Evolutionary conservation across 116 monocot genomes (phyloP).

Genomic region (Iris pallida): DNA sequence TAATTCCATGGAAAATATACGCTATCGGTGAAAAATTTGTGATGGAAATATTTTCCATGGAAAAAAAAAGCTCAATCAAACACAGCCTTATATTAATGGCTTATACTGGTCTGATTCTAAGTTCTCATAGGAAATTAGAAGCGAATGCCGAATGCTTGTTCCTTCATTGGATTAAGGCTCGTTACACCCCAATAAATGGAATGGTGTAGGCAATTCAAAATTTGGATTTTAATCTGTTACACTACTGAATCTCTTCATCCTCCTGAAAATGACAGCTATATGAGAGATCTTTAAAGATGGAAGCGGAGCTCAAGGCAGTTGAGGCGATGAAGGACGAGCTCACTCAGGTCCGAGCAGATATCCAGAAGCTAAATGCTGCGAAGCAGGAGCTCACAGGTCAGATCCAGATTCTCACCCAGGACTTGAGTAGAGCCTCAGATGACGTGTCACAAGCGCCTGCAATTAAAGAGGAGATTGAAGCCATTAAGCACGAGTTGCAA

Average conservation of each 20-base stretch:
- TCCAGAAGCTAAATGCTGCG: conserved; percentile 54
- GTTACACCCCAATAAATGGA: no score
- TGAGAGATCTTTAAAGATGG: conserved; percentile 74
- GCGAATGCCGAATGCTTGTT: no score
- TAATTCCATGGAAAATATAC: no score
- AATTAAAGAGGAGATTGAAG: conserved; percentile 61
- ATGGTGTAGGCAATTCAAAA: no score
- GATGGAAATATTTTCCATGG: no score
- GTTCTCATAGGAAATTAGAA: no score
- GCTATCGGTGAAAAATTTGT: no score
- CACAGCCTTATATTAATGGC: no score
- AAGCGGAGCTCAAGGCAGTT: conserved; percentile 43
- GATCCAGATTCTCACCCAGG: conserved; percentile 56
- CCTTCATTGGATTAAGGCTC: no score
- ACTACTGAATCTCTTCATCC: background rate
- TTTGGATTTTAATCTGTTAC: no score
- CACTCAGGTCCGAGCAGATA: conserved; percentile 50
- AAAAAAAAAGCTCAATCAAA: no score
- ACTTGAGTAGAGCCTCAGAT: conserved; percentile 30
- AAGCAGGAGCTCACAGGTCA: conserved; percentile 54
- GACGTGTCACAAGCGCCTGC: conserved; percentile 60
- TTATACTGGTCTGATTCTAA: no score
- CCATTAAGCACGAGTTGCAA: conserved; percentile 65
- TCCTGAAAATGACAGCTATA: conserved; percentile 27
- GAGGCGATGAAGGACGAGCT: conserved; percentile 66